phyloP scores from a whole-genome alignment of 495 filamentous ascomycete genomes.

The Lasiosphaeria ovina region DNA sequence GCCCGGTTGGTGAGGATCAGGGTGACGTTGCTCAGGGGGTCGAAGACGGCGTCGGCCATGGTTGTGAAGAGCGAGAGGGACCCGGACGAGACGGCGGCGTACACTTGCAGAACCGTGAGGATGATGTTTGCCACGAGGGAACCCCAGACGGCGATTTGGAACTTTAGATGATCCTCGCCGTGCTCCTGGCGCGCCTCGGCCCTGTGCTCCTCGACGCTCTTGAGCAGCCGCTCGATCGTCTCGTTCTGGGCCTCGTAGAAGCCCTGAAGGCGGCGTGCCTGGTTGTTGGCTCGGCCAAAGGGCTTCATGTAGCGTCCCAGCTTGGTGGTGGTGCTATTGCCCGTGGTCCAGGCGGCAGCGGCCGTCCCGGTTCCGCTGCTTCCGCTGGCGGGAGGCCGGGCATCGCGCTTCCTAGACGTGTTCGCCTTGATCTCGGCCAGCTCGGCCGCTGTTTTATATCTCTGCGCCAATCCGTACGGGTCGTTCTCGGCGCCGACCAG shows the following conservation, averaged over 20 bases:
- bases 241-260: constrained; percentile 94
- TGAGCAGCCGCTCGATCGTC: constrained; percentile 87
- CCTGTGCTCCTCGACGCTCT: constrained; percentile 88
- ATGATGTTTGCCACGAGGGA: constrained; percentile 82
- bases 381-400: constrained; percentile 10
- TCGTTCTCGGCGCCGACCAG: constrained; percentile 62
- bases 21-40: constrained; percentile 86
- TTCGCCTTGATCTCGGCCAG: constrained; percentile 80
- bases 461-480: constrained; percentile 76
- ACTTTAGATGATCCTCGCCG: constrained; percentile 76
- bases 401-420: constrained; percentile 71
- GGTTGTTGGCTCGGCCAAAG: constrained; percentile 38
- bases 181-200: constrained; percentile 76
- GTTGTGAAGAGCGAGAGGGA: constrained; percentile 96
- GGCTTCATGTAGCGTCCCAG: constrained; percentile 18
- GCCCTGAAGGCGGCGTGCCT: constrained; percentile 65
- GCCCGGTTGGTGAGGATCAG: constrained; percentile 87
- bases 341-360: constrained; percentile 33
- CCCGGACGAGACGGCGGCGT: constrained; percentile 79
- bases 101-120: constrained; percentile 78
- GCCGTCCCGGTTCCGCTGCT: background rate
- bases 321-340: constrained; percentile 31
- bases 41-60: constrained; percentile 95
- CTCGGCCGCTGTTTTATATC: constrained; percentile 74
- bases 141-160: constrained; percentile 86